phyloP scores from a whole-genome alignment of 2,329 filamentous ascomycete species.

The Blastomyces gilchristii region DNA sequence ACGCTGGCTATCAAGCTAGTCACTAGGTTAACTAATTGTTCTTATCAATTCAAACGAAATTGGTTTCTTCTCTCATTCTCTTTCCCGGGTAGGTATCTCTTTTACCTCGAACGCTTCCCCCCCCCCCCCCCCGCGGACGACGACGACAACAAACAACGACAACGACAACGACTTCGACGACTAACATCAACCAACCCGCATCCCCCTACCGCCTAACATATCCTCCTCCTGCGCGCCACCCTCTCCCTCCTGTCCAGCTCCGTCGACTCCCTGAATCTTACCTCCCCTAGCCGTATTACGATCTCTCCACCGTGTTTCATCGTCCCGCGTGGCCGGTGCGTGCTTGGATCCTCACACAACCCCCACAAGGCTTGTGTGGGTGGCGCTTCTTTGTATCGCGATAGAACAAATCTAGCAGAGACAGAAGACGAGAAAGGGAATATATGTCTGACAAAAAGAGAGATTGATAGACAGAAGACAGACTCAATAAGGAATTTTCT shows the following conservation, averaged over 20 bases:
- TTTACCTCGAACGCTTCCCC: neutral
- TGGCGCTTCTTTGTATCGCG: neutral
- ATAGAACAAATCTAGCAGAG: neutral
- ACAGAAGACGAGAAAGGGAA: neutral
- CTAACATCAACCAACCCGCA: neutral
- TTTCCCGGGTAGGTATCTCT: too few relatives aligned
- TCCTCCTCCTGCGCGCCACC: neutral
- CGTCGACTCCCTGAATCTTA: neutral
- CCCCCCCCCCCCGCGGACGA: too few relatives aligned
- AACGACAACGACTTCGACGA: neutral
- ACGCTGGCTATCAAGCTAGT: too few relatives aligned
- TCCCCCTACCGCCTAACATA: neutral
- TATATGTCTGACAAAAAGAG: neutral
- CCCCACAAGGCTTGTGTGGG: neutral
- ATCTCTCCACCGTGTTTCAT: constrained; percentile 1
- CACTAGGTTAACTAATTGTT: too few relatives aligned
- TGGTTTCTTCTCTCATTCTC: too few relatives aligned
- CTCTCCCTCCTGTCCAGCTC: neutral
- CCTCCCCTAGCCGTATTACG: neutral
- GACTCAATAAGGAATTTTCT: too few relatives aligned
- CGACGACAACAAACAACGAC: neutral
- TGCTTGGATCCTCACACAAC: neutral
- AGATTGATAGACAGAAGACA: too few relatives aligned
- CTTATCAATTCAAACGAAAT: too few relatives aligned
- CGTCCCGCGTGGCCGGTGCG: neutral